Conservation (phyloP, 2,329 filamentous ascomycete species). For the Diaporthe aspalathi region DNA sequence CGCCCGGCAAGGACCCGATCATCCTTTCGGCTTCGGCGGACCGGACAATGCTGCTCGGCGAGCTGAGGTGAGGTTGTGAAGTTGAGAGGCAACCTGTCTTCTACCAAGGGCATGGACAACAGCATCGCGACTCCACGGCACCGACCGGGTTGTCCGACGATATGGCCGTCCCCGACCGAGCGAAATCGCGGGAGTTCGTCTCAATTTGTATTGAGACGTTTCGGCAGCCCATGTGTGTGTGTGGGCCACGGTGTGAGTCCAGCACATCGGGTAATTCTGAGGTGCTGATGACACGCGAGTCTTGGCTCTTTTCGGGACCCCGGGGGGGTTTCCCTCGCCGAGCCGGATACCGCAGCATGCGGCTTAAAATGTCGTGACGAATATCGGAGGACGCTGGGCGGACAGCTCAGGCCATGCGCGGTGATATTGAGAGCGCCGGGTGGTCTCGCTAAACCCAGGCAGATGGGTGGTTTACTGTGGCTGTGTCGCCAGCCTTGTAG, state of each 20-base stretch:
- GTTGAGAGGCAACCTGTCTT: not conserved
- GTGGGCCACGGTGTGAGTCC: conserved; percentile 15
- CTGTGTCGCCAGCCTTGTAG: conserved; percentile 1
- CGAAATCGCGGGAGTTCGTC: conserved; percentile 17
- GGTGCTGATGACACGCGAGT: conserved; percentile 20
- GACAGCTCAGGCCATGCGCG: not conserved
- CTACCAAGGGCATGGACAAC: not conserved
- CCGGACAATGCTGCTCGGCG: conserved; percentile 84
- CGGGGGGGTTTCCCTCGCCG: conserved; percentile 2
- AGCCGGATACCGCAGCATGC: conserved; percentile 8
- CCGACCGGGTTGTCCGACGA: not conserved
- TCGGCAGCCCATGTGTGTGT: conserved; percentile 12
- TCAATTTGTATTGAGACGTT: conserved; percentile 24
- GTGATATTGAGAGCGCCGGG: not conserved
- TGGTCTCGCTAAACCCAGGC: conserved; percentile 6
- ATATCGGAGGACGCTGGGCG: not conserved
- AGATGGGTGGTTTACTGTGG: not conserved
- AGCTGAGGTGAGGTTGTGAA: conserved; percentile 71
- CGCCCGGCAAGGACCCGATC: conserved; percentile 85
- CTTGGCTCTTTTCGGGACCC: not conserved
- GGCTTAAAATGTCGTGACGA: not conserved
- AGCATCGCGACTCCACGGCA: not conserved
- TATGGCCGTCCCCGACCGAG: not conserved
- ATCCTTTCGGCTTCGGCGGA: conserved; percentile 92
- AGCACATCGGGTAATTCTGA: conserved; percentile 6